Base-by-base conservation (phyloP, 2,329 filamentous ascomycete species). In the Colletotrichum paranaense region DNA sequence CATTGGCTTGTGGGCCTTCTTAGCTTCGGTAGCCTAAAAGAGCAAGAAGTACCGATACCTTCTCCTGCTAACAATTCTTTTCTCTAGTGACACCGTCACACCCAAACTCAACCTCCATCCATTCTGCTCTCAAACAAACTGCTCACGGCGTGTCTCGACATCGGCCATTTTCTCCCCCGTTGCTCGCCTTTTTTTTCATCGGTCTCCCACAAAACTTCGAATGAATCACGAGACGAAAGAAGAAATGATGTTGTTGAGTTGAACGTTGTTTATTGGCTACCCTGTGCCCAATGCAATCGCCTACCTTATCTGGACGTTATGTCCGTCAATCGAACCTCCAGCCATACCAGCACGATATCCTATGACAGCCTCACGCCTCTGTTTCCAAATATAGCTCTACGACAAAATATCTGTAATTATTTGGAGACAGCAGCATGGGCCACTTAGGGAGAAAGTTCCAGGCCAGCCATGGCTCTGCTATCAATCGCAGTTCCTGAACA, bases 41-140 rank as follows among this genome's bases (percentile, higher is more conserved):
- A 19, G 42, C 30, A 46, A 14, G 53, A 73, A 57, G 67, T 74
- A 74, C 14, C 63, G 52, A 26, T 55, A 59, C 57, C 57, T 24
- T 2, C 26, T 2, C 12, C 4, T 14, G 8, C 67, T 70, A 73
- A 70, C 71, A 73, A 71, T 73, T 70, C 52, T 16, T n/a, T 7
- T 22, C 6, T 16, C 26, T 22, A 73, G 60, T 65, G 60, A 65
- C 67, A 53, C 24, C 49, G 49, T 65, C 55, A 62, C 67, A 53
- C 24, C 49, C 11, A 28, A 57, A 63, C 35, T 72, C 42, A 38
- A 68, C 49, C 58, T 19, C 53, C 46, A 24, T 42, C 38, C 30
- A 28, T 56, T 32, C 58, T 52, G 14, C 22, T 11, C 60, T 73
- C 60, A 73, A 73, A 73, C 67, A 73, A 71, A 49, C 46, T 73